These are phyloP conservation scores for Phytophthora lateralis DNA, from an alignment of 352 stramenopile species.

Conservation along the genomic window DNA sequence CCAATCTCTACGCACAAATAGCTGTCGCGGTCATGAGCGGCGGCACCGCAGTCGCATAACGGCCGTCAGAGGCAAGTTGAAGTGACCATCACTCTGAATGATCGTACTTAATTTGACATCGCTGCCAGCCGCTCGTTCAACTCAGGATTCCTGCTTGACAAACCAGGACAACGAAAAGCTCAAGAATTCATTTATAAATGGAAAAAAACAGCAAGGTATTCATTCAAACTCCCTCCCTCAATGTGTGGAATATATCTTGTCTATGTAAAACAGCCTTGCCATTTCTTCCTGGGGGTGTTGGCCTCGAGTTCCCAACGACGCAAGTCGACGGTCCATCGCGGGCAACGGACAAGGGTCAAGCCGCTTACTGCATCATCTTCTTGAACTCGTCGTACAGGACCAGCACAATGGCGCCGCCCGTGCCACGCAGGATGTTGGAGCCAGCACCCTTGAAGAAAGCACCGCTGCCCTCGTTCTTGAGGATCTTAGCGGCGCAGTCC, in stretches of 20 bases:
- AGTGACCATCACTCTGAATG: constrained; percentile 27
- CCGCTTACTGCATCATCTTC: constrained; percentile 65
- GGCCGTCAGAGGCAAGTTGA: constrained; percentile 20
- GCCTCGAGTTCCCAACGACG: constrained; percentile 23
- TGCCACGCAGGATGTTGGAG: constrained; percentile 98
- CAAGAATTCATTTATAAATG: constrained; percentile 6
- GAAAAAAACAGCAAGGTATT: constrained; percentile 43
- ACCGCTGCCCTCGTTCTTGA: constrained; percentile 93
- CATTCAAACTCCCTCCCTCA: constrained; percentile 42
- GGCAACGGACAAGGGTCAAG: constrained; percentile 18
- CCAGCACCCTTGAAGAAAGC: constrained; percentile 99
- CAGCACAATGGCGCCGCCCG: constrained; percentile 97
- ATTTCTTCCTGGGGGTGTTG: constrained; percentile 38
- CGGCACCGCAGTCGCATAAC: constrained; percentile 5
- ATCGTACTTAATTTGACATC: constrained; percentile 16
- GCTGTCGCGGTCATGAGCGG: no score
- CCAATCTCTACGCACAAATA: no score
- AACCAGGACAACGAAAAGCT: background rate
- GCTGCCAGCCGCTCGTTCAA: constrained; percentile 1
- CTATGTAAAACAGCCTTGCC: constrained; percentile 52
- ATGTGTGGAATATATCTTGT: constrained; percentile 50
- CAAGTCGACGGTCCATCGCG: constrained; percentile 10
- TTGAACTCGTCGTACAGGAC: constrained; percentile 99
- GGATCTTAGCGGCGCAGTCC: constrained; percentile 98
- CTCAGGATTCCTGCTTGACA: background rate